Conservation (phyloP, 2,329 filamentous ascomycete species). For the Chaetomiaceae sp. region DNA sequence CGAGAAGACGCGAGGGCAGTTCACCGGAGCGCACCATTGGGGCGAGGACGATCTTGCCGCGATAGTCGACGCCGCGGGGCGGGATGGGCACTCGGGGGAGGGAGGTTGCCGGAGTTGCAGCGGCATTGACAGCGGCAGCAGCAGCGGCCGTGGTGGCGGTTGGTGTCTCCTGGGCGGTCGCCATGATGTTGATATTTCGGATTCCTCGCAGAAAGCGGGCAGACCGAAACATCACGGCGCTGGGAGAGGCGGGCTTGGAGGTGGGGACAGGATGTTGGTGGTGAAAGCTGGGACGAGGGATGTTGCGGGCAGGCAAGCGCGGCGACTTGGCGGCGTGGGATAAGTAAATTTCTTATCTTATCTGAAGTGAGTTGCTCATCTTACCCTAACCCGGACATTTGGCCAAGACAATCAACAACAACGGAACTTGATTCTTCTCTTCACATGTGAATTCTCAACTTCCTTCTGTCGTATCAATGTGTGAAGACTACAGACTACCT, state of each 20-base stretch:
- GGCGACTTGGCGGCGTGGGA: no score
- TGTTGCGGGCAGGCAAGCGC: no score
- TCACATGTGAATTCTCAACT: no score
- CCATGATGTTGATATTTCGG: slow-evolving; percentile 10
- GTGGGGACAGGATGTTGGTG: not conserved
- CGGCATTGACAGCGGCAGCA: no score
- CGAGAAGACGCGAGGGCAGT: slow-evolving; percentile 79
- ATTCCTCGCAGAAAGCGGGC: slow-evolving; percentile 12
- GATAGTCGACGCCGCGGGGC: slow-evolving; percentile 83
- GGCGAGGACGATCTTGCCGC: slow-evolving; percentile 88
- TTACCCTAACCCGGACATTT: not conserved
- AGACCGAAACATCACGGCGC: slow-evolving; percentile 10
- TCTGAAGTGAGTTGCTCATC: not conserved
- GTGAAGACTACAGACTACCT: no score
- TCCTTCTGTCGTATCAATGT: no score
- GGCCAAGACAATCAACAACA: no score
- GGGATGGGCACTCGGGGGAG: slow-evolving; percentile 74
- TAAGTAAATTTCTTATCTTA: not conserved
- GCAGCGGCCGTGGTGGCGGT: not conserved
- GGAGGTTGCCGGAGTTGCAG: not conserved
- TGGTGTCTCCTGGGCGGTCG: slow-evolving; percentile 6
- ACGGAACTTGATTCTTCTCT: not conserved
- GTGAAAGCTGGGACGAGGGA: not conserved
- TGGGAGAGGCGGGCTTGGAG: not conserved
- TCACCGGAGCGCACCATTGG: slow-evolving; percentile 99